A percentile compares a stretch with the other conserved stretches of the same genome.
phyloP scores from a whole-genome alignment of 306 rosid genomes.

The Urtica urens region DNA sequence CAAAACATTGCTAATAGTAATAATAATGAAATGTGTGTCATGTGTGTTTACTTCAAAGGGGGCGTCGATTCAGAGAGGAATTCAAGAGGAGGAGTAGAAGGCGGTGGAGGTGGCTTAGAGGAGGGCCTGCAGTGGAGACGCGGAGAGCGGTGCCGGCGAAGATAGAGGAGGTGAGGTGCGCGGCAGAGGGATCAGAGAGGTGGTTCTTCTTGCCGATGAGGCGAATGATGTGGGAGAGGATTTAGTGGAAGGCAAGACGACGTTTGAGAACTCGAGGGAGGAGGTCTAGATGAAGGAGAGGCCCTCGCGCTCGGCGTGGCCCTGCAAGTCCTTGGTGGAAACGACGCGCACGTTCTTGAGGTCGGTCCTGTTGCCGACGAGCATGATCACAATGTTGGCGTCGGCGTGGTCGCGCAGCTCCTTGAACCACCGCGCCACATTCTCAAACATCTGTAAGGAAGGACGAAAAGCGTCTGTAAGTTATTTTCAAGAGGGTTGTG shows the following conservation, averaged over 20 bases:
- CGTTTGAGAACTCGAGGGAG: neutral
- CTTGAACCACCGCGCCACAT: conserved; percentile 1
- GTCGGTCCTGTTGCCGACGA: conserved; percentile 6
- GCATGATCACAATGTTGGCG: conserved; percentile 7
- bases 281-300: conserved; percentile 3
- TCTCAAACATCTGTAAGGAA: conserved; percentile 9
- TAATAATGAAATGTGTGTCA: too few relatives aligned
- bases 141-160: conserved; percentile 64
- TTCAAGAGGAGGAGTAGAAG: conserved; percentile 51
- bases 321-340: neutral
- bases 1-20: too few relatives aligned
- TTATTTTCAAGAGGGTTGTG: too few relatives aligned
- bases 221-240: conserved; percentile 65
- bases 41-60: too few relatives aligned
- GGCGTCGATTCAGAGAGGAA: neutral
- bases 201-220: conserved; percentile 82
- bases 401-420: conserved; percentile 8
- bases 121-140: conserved; percentile 38
- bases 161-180: conserved; percentile 34
- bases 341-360: neutral
- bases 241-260: conserved; percentile 70
- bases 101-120: conserved; percentile 54
- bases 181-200: conserved; percentile 45
- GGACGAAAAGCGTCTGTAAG: too few relatives aligned
- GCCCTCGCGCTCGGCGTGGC: conserved; percentile 1